phyloP scores from a whole-genome alignment of 768 basidiomycete genomes.

The Boletus edulis region DNA sequence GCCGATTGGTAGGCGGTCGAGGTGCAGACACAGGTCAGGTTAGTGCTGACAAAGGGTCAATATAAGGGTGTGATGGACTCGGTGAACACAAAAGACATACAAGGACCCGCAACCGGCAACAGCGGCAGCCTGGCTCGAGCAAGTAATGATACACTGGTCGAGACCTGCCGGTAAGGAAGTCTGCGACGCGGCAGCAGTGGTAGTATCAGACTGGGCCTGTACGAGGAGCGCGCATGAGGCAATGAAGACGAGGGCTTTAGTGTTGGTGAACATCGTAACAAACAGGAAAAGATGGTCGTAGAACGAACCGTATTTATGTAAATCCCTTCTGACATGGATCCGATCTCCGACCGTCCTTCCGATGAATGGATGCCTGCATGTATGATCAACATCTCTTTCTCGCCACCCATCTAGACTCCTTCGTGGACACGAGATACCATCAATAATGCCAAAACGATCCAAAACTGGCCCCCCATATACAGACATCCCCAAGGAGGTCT shows the following conservation, averaged over 20 bases:
- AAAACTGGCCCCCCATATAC: conserved; percentile 30
- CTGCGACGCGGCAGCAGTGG: neutral
- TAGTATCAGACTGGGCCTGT: conserved; percentile 20
- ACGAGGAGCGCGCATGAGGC: conserved; percentile 17
- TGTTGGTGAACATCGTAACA: conserved; percentile 14
- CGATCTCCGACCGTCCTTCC: neutral
- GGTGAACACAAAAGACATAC: conserved; percentile 5
- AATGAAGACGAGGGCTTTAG: conserved; percentile 20
- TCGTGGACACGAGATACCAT: neutral
- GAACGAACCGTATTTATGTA: too few relatives aligned
- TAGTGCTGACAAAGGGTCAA: conserved; percentile 28
- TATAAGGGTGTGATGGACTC: neutral
- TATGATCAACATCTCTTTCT: neutral
- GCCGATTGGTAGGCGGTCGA: conserved; percentile 36
- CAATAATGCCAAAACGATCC: conserved; percentile 18
- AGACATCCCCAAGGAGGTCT: conserved; percentile 17
- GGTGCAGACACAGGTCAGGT: conserved; percentile 40
- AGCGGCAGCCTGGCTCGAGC: neutral
- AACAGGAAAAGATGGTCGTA: neutral
- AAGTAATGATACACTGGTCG: conserved; percentile 8
- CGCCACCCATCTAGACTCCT: neutral
- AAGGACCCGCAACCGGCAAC: conserved; percentile 1
- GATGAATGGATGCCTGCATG: neutral
- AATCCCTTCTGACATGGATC: neutral
- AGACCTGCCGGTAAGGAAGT: conserved; percentile 3